Evolutionary conservation across 2,329 filamentous ascomycete genomes (phyloP).

Genomic region (Torrubiella hemipterigena): DNA sequence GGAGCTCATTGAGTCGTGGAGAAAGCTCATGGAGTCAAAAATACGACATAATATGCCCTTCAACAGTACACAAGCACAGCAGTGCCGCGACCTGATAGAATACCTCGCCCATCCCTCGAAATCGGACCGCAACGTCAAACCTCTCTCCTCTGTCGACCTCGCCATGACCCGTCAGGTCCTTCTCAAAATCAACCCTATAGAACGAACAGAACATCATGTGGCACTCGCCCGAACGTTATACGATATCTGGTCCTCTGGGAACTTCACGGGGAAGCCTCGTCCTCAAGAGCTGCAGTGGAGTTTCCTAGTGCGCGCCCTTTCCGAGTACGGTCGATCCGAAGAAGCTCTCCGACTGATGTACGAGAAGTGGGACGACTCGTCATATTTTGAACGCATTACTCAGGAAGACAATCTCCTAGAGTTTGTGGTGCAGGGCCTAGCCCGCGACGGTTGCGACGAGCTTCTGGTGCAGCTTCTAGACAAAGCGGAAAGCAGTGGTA

Average conservation of each 20-base stretch:
- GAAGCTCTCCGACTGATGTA: conserved; percentile 37
- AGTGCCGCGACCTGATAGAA: conserved; percentile 43
- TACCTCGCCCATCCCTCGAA: conserved; percentile 33
- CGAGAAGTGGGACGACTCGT: conserved; percentile 15
- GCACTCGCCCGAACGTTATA: conserved; percentile 34
- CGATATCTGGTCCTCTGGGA: conserved; percentile 12
- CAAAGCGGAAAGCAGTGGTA: conserved; percentile 34
- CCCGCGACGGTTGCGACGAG: conserved; percentile 42
- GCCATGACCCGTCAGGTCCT: conserved; percentile 32
- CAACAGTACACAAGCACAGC: conserved; percentile 54
- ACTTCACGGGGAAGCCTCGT: conserved; percentile 9
- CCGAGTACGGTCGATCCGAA: conserved; percentile 39
- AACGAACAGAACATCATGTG: conserved; percentile 31
- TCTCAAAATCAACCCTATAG: conserved; percentile 25
- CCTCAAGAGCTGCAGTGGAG: conserved; percentile 15
- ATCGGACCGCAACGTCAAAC: conserved; percentile 15
- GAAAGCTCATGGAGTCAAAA: conserved; percentile 49
- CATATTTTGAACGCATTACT: conserved; percentile 10
- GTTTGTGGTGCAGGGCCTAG: conserved; percentile 41
- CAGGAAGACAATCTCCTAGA: conserved; percentile 13
- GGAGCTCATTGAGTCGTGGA: conserved; percentile 56
- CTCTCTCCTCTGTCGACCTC: conserved; percentile 27
- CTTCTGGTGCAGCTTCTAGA: conserved; percentile 45
- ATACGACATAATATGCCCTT: conserved; percentile 32
- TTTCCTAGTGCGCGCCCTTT: conserved; percentile 28